Evolutionary conservation across 2,329 filamentous ascomycete species (phyloP).

Genomic region (Xylaria sp.): DNA sequence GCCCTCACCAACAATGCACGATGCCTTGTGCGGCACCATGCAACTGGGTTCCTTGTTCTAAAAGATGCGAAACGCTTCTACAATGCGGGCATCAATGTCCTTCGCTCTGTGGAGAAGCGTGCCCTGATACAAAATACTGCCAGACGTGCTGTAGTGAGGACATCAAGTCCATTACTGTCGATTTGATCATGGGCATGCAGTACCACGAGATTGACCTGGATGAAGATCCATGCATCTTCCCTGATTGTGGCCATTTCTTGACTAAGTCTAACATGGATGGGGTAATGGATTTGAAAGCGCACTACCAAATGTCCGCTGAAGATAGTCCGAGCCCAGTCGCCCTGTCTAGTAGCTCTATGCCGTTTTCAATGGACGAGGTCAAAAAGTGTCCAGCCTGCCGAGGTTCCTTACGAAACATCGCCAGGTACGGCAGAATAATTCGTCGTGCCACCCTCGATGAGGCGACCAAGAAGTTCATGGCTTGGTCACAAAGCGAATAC

Average conservation of each 20-base stretch:
- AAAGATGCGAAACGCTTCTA: constrained; percentile 64
- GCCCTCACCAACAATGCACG: constrained; percentile 58
- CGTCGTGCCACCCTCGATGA: constrained; percentile 70
- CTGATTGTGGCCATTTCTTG: constrained; percentile 71
- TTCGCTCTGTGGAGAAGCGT: constrained; percentile 71
- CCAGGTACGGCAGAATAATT: constrained; percentile 71
- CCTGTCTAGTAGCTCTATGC: constrained; percentile 36
- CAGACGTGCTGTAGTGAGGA: constrained; percentile 62
- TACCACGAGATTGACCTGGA: constrained; percentile 69
- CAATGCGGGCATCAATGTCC: constrained; percentile 69
- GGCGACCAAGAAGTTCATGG: constrained; percentile 71
- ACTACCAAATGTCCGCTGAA: constrained; percentile 44
- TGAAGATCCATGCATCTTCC: constrained; percentile 69
- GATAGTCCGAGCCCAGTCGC: constrained; percentile 2
- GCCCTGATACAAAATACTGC: constrained; percentile 64
- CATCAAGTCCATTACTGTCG: constrained; percentile 61
- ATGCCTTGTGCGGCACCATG: constrained; percentile 69
- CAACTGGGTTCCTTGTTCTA: constrained; percentile 71
- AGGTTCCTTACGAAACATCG: constrained; percentile 65
- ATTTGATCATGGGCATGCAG: constrained; percentile 58
- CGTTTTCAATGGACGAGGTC: constrained; percentile 61
- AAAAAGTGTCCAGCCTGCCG: constrained; percentile 69
- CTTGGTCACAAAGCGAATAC: constrained; percentile 59
- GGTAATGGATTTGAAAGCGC: constrained; percentile 61
- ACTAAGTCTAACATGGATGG: constrained; percentile 70